Evolutionary conservation across 805 yeast species (phyloP).

Genomic region (Metschnikowia matae): DNA sequence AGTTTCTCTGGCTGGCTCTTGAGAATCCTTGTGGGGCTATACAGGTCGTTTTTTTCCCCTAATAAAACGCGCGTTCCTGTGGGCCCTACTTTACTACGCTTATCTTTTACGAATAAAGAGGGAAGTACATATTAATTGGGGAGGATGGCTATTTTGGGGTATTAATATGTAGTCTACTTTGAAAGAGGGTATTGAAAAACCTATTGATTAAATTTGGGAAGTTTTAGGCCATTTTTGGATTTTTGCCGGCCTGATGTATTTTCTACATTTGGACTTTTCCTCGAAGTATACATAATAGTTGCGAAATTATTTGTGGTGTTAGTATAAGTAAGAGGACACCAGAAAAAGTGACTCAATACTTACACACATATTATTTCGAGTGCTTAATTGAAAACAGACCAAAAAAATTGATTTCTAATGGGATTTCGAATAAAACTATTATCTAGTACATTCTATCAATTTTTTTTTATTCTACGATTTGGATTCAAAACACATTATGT

Average conservation of each 20-base stretch:
- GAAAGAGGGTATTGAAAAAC: too few species aligned
- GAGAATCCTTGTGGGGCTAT: constrained; percentile 1
- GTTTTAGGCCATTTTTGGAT: background rate
- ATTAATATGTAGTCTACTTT: too few species aligned
- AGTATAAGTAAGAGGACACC: too few species aligned
- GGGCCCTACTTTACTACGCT: background rate
- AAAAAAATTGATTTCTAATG: too few species aligned
- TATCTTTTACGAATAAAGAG: background rate
- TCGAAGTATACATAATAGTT: background rate
- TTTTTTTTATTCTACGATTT: background rate
- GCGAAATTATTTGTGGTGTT: background rate
- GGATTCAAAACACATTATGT: background rate
- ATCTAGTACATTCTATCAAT: background rate
- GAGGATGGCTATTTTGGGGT: too few species aligned
- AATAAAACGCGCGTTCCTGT: background rate
- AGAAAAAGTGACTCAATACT: too few species aligned
- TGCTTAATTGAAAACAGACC: too few species aligned
- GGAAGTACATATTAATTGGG: background rate
- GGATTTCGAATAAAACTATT: background rate
- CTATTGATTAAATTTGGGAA: background rate
- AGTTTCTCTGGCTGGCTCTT: background rate
- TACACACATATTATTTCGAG: too few species aligned
- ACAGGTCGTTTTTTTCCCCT: background rate
- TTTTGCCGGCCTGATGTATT: background rate
- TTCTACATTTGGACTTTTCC: background rate